These are phyloP conservation scores for Platanus orientalis DNA, from an alignment of 164 flowering plant species.

Conservation along the genomic window DNA sequence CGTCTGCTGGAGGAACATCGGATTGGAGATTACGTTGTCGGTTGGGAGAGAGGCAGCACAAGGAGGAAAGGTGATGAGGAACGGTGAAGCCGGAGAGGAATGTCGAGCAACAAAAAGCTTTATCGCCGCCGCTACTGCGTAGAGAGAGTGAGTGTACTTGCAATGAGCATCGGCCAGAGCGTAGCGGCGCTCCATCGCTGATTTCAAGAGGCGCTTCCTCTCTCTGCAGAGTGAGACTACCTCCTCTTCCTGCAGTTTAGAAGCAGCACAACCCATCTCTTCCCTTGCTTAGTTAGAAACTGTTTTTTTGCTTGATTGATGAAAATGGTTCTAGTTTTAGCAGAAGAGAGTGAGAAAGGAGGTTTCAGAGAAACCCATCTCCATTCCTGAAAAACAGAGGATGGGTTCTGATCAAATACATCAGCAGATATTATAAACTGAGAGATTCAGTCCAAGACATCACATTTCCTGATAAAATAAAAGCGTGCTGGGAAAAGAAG, in stretches of 20 bases:
- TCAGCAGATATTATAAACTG: not conserved
- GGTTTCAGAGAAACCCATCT: slow-evolving; percentile 6
- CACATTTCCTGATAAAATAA: not conserved
- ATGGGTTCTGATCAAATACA: not conserved
- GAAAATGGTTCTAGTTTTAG: not conserved
- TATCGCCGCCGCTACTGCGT: slow-evolving; percentile 43
- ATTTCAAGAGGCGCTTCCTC: slow-evolving; percentile 41
- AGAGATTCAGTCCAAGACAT: not conserved
- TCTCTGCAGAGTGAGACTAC: slow-evolving; percentile 39
- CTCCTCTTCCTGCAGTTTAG: slow-evolving; percentile 33
- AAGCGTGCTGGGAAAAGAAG: slow-evolving; percentile 1
- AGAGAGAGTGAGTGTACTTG: slow-evolving; percentile 40
- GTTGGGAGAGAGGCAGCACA: slow-evolving; percentile 17
- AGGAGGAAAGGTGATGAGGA: slow-evolving; percentile 32
- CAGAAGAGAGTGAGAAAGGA: not conserved
- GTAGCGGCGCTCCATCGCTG: slow-evolving; percentile 37
- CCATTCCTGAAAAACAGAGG: not conserved
- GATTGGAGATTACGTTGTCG: slow-evolving; percentile 45
- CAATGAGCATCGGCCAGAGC: slow-evolving; percentile 47
- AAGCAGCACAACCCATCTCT: slow-evolving; percentile 39
- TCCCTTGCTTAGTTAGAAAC: not conserved
- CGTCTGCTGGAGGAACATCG: slow-evolving; percentile 54
- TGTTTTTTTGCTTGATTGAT: slow-evolving; percentile 4
- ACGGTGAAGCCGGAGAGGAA: slow-evolving; percentile 37
- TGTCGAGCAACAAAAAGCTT: slow-evolving; percentile 42